These are phyloP conservation scores for Debaryomyces robertsiae DNA, from an alignment of 1,139 yeast species.

Conservation along the genomic window DNA sequence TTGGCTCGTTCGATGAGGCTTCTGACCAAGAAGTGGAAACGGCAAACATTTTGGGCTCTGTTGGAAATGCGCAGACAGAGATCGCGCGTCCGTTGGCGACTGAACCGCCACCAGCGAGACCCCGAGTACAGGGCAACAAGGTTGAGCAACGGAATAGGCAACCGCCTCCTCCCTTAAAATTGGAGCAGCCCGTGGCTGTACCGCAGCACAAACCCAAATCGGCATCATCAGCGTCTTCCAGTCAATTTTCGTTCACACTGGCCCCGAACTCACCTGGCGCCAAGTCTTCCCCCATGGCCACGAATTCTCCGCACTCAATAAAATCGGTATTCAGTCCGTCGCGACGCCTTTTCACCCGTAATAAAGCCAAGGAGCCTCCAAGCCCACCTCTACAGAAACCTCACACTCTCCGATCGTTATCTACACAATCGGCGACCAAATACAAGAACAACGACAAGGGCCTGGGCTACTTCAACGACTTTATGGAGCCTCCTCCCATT, in stretches of 20 bases:
- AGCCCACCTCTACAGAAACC: slow-evolving; percentile 14
- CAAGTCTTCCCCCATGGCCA: slow-evolving; percentile 34
- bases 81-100: not conserved
- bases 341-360: slow-evolving; percentile 28
- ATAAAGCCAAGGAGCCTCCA: slow-evolving; percentile 16
- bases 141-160: not conserved
- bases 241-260: slow-evolving; percentile 1
- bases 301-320: slow-evolving; percentile 36
- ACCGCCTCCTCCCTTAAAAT: slow-evolving; percentile 1
- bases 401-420: slow-evolving; percentile 40
- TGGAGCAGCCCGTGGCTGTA: slow-evolving; percentile 18
- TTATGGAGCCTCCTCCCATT: slow-evolving; percentile 43
- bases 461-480: slow-evolving; percentile 22
- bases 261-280: slow-evolving; percentile 21
- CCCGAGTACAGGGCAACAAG: not conserved
- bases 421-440: slow-evolving; percentile 15
- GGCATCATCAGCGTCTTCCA: slow-evolving; percentile 13
- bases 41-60: slow-evolving; percentile 14
- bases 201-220: not conserved
- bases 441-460: slow-evolving; percentile 4
- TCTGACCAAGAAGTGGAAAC: slow-evolving; percentile 16
- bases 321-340: slow-evolving; percentile 39
- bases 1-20: slow-evolving; percentile 14
- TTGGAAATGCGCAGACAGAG: slow-evolving; percentile 3
- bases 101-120: not conserved